Evolutionary conservation across 169 alveolate species (phyloP).

Genomic region (Plasmodium gaboni): DNA sequence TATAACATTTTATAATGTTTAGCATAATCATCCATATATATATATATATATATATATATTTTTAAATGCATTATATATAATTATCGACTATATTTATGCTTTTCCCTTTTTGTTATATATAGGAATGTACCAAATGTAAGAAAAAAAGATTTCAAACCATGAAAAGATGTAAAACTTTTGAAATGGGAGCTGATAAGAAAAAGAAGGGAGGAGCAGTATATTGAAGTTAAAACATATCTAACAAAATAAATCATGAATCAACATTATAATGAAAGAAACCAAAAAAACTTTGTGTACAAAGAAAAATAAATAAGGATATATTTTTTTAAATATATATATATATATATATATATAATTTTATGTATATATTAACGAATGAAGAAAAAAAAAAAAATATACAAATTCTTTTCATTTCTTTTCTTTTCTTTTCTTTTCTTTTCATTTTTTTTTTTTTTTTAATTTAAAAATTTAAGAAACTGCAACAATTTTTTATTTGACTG

Average conservation of each 20-base stretch:
- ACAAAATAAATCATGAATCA: not conserved
- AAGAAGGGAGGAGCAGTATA: slow-evolving; percentile 91
- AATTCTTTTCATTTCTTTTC: too few relatives aligned
- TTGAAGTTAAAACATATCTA: slow-evolving; percentile 38
- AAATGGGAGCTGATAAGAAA: slow-evolving; percentile 97
- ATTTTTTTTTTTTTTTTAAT: too few relatives aligned
- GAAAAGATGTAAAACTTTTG: slow-evolving; percentile 99
- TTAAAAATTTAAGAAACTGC: too few relatives aligned
- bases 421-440: too few relatives aligned
- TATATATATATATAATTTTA: not conserved
- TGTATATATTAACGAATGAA: too few relatives aligned
- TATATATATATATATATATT: not conserved
- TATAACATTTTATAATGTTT: too few relatives aligned
- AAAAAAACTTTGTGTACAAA: too few relatives aligned
- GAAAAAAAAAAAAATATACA: too few relatives aligned
- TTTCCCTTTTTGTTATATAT: slow-evolving; percentile 29
- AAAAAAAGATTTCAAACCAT: slow-evolving; percentile 95
- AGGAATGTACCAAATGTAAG: slow-evolving; percentile 99
- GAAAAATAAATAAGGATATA: too few relatives aligned
- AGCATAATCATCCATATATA: not conserved
- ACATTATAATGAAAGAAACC: not conserved
- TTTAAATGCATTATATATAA: not conserved
- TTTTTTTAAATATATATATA: too few relatives aligned
- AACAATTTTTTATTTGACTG: too few relatives aligned
- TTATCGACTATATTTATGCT: not conserved